Evolutionary conservation across 2,329 filamentous ascomycete species (phyloP), one percentile per base, ranked within the genome.

Genomic region (Rhynchosporium agropyri): DNA sequence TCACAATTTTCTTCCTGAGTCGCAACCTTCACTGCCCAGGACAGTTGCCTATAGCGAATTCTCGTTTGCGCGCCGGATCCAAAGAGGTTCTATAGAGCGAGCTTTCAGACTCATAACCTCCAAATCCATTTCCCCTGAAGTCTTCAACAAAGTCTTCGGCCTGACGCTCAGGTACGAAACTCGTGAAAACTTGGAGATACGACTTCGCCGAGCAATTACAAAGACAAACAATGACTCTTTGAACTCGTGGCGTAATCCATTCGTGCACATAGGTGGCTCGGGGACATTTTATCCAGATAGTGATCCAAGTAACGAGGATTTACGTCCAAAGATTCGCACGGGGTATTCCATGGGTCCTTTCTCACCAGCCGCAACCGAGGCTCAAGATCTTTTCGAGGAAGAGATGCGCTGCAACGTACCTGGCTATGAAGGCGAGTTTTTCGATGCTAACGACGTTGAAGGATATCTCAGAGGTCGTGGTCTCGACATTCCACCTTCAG

Each of bases 361-460:
- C 64, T 73, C 75, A 5, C 67, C 75, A 5, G 71, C 70, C 3
- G 72, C 80, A 2, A 76, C 77, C 36, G 68, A 76, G 0, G 74
- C 78, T 1, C 75, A 78, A 20, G 80, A 83, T 31, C 69, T 76
- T 26, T 68, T 87, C 7, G 77, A 80, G 43, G 71, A 75, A 12
- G 77, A 79, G 15, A 79, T 89, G 67, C 77, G 77, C 26, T 81
- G 84, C 66, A 81, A 80, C 45, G 74, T 87, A 7, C 80, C 83
- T 0, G 89, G 85, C 0, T 89, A 88, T 65, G 83, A 89, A 63
- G 90, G 90, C 4, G 84, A 90, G 57, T 95, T 91, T 79, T 90
- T 89, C 68, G 90, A 95, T 71, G 78, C 86, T 0, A 83, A 90
- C 63, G 91, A 95, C 73, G 87, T 92, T 0, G 89, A 95, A 74